Base-by-base conservation (phyloP, 2,329 filamentous ascomycete species). In the Curvularia eragrostidis region DNA sequence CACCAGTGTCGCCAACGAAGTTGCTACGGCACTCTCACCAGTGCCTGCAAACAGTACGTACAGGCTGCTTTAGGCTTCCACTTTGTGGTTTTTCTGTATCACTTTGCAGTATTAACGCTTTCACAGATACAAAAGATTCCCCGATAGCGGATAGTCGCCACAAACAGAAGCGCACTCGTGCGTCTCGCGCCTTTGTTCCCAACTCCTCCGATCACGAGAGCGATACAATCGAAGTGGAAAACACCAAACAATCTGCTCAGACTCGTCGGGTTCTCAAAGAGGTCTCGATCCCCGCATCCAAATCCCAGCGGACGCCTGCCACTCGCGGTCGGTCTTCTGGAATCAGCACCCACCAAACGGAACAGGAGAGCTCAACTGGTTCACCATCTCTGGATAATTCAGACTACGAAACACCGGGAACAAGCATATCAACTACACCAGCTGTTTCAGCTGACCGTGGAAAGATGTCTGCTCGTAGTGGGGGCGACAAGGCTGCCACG, bases 401-500 rank as follows among this genome's bases (percentile, higher is more conserved):
- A 36, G 83, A 81, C 18, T 84, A 83, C 66, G 86, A 85, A 57
- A 90, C 88, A 3, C 87, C 87, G 4, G 84, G 80, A 36, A 90
- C 88, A 19, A 88, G 85, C 72, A 79, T 82, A 52, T 77, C 80
- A 46, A 80, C 78, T 18, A 88, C 86, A 9, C 86, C 85, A 3
- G 80, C 78, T 21, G 77, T 79, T 23, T 80, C 80, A 7, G 8
- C 62, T 53, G 55, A 61, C 12, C 62, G 50, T 41, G 61, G 66
- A 47, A 64, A 62, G 24, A 53, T 59, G 48, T 63, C 74, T 48
- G 69, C 67, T 50, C 57, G 64, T 41, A 70, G 67, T 41, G 56
- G 60, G 26, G 50, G 68, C 32, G 63, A 62, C 53, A 59, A 63
- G 54, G 56, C 63, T 54, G 52, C 65, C 6, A 63, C 48, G 23